Evolutionary conservation across 371 early-diverging fungal species (phyloP).

Genomic region (Mucor circinelloides): DNA sequence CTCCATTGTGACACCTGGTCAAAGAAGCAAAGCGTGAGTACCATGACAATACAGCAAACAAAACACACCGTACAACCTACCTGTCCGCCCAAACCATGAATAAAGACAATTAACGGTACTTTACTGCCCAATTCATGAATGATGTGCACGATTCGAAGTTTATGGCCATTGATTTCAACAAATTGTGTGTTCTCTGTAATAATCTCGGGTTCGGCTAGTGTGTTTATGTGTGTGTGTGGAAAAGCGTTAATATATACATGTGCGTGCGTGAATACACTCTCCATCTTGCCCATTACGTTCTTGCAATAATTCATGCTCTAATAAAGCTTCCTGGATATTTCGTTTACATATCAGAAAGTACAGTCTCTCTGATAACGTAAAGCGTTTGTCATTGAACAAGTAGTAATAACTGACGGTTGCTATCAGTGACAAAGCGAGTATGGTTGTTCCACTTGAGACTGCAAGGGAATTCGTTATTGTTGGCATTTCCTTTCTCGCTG

Average conservation of each 20-base stretch:
- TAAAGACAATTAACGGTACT: slow-evolving; percentile 70
- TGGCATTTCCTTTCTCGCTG: not conserved
- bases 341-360: slow-evolving; percentile 42
- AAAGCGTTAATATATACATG: not conserved
- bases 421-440: slow-evolving; percentile 10
- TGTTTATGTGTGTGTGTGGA: too few relatives aligned
- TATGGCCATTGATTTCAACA: slow-evolving; percentile 59
- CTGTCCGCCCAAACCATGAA: slow-evolving; percentile 77
- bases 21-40: not conserved
- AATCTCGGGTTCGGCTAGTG: slow-evolving; percentile 42
- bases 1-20: slow-evolving; percentile 67
- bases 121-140: slow-evolving; percentile 68
- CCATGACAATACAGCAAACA: not conserved
- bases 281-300: slow-evolving; percentile 24
- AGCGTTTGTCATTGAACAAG: slow-evolving; percentile 5
- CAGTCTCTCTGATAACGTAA: slow-evolving; percentile 31
- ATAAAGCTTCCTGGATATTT: slow-evolving; percentile 32
- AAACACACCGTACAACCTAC: slow-evolving; percentile 37
- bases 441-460: slow-evolving; percentile 4
- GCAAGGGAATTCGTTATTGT: not conserved
- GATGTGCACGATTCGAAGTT: slow-evolving; percentile 66
- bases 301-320: slow-evolving; percentile 36
- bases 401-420: slow-evolving; percentile 11
- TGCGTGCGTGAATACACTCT: not conserved
- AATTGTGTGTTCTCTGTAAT: slow-evolving; percentile 55